Base-by-base conservation (phyloP, 345 rosid genomes). In the Aquilaria sinensis region DNA sequence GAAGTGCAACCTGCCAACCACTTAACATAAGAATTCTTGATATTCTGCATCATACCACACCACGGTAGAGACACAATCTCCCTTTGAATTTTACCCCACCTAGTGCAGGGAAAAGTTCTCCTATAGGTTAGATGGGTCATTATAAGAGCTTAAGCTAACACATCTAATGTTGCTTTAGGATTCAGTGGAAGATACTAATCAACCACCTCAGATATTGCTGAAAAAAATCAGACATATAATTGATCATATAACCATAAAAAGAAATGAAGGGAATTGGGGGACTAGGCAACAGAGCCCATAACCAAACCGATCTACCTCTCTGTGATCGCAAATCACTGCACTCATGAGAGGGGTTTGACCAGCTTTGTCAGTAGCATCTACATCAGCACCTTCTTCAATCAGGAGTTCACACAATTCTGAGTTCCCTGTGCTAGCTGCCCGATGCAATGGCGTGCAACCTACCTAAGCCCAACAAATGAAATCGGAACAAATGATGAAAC, bases 291-390 rank as follows among this genome's bases (percentile, higher is more conserved):
- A 52, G 15, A 16, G 31, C 47, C 31, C 62, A 34, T 48, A 46
- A 58, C 58, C 5, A 53, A 46, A 58, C 58, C 5, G 31, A 56
- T 51, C 74, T 62, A 81, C 98, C 81, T 87, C 91, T 68, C 77
- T 83, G 66, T 87, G 79, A 34, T 73, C 14, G 75, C 88, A 89
- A 41, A 87, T 77, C 43, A 92, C 96, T 14, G 98, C 85, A 77
- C 67, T 68, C 96, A 84, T 85, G 50, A 89, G 91, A 71, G 96
- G 91, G 49, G 98, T 89, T 78, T 92, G 85, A n/a, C 91, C 98
- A 55, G 84, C 81, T 80, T 76, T 84, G 61, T 92, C 98, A 4
- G 67, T 66, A 66, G 85, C 78, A 61, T 92, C 98, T 43, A 92
- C 69, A 62, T 85, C 97, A 50, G 92, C 97, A 48, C 97, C 98